A percentile compares a stretch with the other conserved stretches of the same genome.
These are phyloP conservation scores for Xylaria acuta DNA, from an alignment of 495 filamentous ascomycete species.

Conservation along the genomic window DNA sequence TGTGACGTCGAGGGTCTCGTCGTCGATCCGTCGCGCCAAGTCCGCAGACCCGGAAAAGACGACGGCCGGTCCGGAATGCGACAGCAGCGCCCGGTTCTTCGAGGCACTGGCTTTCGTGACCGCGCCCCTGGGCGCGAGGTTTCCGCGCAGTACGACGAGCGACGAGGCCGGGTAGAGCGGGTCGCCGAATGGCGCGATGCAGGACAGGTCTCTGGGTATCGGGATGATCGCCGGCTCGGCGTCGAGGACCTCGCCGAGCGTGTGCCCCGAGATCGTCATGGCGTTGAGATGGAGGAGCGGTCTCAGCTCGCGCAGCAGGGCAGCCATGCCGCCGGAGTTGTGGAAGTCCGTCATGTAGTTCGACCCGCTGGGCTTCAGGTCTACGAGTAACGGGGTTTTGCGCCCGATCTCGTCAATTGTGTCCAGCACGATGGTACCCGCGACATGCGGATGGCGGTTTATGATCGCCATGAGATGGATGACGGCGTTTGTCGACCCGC, in stretches of 20 bases:
- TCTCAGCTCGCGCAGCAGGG: conserved; percentile 60
- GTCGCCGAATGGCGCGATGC: conserved; percentile 58
- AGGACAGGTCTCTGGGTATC: conserved; percentile 43
- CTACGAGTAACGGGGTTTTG: conserved; percentile 65
- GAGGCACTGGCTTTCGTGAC: conserved; percentile 70
- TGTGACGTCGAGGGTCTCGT: conserved; percentile 57
- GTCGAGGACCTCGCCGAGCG: conserved; percentile 62
- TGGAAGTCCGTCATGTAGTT: conserved; percentile 79
- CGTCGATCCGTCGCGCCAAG: conserved; percentile 64
- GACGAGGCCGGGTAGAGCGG: conserved; percentile 64
- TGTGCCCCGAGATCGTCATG: conserved; percentile 63
- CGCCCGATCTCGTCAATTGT: conserved; percentile 67
- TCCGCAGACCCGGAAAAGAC: conserved; percentile 66
- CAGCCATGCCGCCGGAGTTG: conserved; percentile 69
- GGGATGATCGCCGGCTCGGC: conserved; percentile 50
- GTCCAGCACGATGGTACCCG: conserved; percentile 60
- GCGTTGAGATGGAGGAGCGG: conserved; percentile 65
- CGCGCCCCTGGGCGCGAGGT: conserved; percentile 60
- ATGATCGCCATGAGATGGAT: conserved; percentile 70
- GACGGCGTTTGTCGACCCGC: conserved; percentile 72
- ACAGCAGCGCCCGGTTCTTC: conserved; percentile 57
- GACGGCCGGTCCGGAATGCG: conserved; percentile 61
- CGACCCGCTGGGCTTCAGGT: conserved; percentile 70
- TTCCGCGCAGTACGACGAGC: conserved; percentile 61
- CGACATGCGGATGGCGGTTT: conserved; percentile 62